Evolutionary conservation across 495 filamentous ascomycete genomes (phyloP).

Genomic region (Letharia lupina): DNA sequence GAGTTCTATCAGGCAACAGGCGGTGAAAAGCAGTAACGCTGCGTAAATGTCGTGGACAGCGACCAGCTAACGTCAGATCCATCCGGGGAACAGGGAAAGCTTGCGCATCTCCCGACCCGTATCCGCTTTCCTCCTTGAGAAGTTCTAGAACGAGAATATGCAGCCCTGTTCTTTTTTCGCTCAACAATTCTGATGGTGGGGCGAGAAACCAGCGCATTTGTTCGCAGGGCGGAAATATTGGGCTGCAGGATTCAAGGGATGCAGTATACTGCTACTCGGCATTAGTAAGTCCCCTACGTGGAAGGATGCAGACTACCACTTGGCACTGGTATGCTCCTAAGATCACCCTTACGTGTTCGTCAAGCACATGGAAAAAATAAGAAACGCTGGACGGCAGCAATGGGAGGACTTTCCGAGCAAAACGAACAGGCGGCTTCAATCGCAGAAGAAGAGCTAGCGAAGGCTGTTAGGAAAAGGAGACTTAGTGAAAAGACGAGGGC

Average conservation of each 20-base stretch:
- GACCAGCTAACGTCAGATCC: background rate
- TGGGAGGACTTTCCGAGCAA: background rate
- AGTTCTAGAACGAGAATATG: background rate
- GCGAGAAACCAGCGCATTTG: background rate
- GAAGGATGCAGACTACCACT: background rate
- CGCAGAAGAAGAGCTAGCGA: background rate
- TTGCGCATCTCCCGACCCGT: conserved; percentile 3
- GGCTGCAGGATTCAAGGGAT: background rate
- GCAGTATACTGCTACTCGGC: background rate
- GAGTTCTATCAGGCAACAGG: background rate
- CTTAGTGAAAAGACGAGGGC: background rate
- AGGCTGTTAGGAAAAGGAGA: background rate
- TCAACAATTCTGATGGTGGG: background rate
- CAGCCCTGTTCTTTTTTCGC: background rate
- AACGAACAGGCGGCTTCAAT: background rate
- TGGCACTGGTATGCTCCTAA: background rate
- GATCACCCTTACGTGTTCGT: background rate
- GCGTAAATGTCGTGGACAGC: background rate
- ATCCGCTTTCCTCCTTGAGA: background rate
- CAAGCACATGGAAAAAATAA: background rate
- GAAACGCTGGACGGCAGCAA: background rate
- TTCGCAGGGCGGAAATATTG: background rate
- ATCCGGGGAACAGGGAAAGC: background rate
- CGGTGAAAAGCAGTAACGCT: background rate
- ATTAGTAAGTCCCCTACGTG: background rate